Evolutionary conservation across 768 basidiomycete genomes (phyloP).

Genomic region (Pholiota molesta): DNA sequence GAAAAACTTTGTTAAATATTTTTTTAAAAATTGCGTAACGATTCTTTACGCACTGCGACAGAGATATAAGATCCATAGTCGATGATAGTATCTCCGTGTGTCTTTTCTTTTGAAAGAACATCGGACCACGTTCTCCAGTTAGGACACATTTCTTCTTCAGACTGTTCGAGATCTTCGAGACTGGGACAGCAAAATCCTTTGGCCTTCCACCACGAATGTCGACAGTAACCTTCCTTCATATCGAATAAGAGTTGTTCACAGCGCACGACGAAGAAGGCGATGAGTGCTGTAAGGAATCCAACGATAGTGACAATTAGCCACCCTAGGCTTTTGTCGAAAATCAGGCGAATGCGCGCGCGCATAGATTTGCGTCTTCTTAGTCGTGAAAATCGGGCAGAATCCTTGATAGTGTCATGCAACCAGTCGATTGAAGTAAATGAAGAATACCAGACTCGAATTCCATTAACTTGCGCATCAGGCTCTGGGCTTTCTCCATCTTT

Average conservation of each 20-base stretch:
- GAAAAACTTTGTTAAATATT: not conserved
- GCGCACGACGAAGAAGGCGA: constrained; percentile 86
- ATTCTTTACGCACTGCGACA: constrained; percentile 68
- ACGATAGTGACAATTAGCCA: constrained; percentile 91
- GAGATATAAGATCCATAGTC: constrained; percentile 72
- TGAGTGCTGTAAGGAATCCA: constrained; percentile 81
- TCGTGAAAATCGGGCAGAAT: constrained; percentile 78
- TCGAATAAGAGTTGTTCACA: constrained; percentile 91
- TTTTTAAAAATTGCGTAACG: not conserved
- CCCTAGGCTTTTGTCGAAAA: constrained; percentile 78
- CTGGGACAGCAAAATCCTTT: constrained; percentile 81
- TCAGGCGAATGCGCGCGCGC: constrained; percentile 63
- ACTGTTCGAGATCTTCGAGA: constrained; percentile 22
- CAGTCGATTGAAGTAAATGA: constrained; percentile 93
- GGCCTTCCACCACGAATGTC: constrained; percentile 67
- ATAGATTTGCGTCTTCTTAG: constrained; percentile 69
- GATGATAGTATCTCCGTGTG: constrained; percentile 48
- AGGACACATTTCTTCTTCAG: constrained; percentile 2
- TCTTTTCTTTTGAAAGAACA: constrained; percentile 40
- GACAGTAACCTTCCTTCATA: constrained; percentile 89
- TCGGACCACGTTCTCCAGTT: constrained; percentile 74
- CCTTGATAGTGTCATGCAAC: constrained; percentile 96
- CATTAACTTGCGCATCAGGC: constrained; percentile 73
- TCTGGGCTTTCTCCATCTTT: constrained; percentile 46
- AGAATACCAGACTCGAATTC: constrained; percentile 89